Conservation (phyloP, 192 early-diverging fungal species). For the Coemansia sp. region DNA sequence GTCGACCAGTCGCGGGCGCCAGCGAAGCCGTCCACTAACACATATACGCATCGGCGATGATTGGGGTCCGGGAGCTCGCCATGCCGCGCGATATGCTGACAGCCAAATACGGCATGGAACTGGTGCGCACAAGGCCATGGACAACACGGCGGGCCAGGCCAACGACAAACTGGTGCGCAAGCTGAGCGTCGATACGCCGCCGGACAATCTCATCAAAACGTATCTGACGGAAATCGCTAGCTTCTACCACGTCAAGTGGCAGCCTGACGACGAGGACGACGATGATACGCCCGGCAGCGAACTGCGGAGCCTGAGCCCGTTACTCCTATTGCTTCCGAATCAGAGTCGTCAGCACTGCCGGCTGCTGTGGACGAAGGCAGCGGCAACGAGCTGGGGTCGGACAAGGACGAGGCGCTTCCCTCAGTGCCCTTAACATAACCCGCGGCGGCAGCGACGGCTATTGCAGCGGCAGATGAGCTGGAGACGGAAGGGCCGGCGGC, state of each 20-base stretch:
- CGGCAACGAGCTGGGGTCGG: neutral
- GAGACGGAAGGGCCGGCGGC: too few species aligned
- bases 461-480: neutral
- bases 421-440: neutral
- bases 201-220: too few species aligned
- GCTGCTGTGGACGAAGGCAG: neutral
- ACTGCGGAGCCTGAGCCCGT: too few species aligned
- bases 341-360: neutral
- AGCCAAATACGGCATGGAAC: slow-evolving; percentile 82
- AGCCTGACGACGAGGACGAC: too few species aligned
- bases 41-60: slow-evolving; percentile 83
- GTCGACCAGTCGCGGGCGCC: slow-evolving; percentile 51
- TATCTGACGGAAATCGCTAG: too few species aligned
- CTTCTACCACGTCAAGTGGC: too few species aligned
- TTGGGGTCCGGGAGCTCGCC: slow-evolving; percentile 81
- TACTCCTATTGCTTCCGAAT: too few species aligned
- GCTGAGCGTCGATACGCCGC: too few species aligned
- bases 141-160: slow-evolving; percentile 72
- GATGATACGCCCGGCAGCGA: too few species aligned
- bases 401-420: neutral
- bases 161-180: slow-evolving; percentile 58
- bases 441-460: neutral
- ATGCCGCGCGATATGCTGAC: slow-evolving; percentile 77
- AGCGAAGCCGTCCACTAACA: slow-evolving; percentile 86
- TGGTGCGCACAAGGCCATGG: slow-evolving; percentile 66